A percentile compares a stretch with the other conserved stretches of the same genome.
phyloP scores from a whole-genome alignment of 306 rosid species.

The Sindora glabra region DNA sequence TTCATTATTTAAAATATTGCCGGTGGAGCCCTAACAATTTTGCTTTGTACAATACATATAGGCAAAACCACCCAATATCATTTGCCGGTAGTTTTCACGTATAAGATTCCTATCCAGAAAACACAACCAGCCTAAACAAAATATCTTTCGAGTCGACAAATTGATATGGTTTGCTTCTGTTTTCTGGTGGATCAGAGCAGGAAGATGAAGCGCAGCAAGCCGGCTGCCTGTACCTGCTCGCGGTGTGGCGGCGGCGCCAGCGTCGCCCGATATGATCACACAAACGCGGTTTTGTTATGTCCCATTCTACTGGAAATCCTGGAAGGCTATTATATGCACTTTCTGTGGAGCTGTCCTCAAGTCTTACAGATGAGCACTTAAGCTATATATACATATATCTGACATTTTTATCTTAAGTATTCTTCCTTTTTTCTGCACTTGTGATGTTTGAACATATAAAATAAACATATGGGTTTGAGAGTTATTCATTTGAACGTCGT shows the following conservation, averaged over 20 bases:
- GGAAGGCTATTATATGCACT: constrained; percentile 73
- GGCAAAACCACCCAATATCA: too few species aligned
- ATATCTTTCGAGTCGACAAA: neutral
- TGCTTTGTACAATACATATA: too few species aligned
- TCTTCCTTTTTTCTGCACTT: neutral
- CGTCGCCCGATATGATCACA: constrained; percentile 67
- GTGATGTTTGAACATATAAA: too few species aligned
- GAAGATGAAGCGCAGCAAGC: constrained; percentile 55
- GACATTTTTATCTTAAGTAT: neutral
- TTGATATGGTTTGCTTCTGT: constrained; percentile 66
- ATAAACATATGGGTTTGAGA: too few species aligned
- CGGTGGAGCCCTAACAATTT: too few species aligned
- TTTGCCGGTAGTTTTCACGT: too few species aligned
- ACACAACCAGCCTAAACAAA: too few species aligned
- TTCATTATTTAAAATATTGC: too few species aligned
- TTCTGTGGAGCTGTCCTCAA: constrained; percentile 82
- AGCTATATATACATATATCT: too few species aligned
- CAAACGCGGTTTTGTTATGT: constrained; percentile 57
- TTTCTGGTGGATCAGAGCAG: constrained; percentile 60
- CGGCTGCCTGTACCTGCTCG: constrained; percentile 75
- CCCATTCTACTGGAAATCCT: constrained; percentile 50
- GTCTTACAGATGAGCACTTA: constrained; percentile 34
- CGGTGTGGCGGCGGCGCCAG: constrained; percentile 71
- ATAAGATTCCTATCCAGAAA: too few species aligned
- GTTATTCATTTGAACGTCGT: too few species aligned